Evolutionary conservation across 805 yeast genomes (phyloP).

Genomic region (Kodamaea nitidulidarum): DNA sequence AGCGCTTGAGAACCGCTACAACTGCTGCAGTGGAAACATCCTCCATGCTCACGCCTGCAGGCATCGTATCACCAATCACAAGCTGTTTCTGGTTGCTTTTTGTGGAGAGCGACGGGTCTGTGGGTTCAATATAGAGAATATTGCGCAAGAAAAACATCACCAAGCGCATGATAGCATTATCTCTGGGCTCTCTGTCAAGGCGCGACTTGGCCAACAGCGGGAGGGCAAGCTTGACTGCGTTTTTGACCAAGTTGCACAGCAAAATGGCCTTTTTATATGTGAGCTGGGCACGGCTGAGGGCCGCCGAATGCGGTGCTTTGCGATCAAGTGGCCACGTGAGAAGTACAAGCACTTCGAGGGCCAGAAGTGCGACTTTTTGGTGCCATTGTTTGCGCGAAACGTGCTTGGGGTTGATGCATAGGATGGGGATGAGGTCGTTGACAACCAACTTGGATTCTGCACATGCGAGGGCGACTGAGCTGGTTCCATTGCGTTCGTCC

Average conservation of each 20-base stretch:
- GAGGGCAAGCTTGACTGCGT: constrained; percentile 64
- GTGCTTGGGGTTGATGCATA: constrained; percentile 31
- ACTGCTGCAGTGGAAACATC: constrained; percentile 66
- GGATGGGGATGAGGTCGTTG: constrained; percentile 69
- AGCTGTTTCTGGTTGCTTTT: constrained; percentile 34
- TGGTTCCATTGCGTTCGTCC: constrained; percentile 66
- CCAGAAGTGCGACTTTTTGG: constrained; percentile 65
- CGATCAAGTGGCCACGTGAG: constrained; percentile 78
- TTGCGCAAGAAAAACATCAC: constrained; percentile 75
- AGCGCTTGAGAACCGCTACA: constrained; percentile 55
- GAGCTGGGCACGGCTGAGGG: constrained; percentile 62
- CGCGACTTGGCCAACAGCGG: constrained; percentile 52
- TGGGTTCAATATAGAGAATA: constrained; percentile 72
- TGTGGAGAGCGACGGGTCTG: constrained; percentile 47
- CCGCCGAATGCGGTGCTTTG: constrained; percentile 35
- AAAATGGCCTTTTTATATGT: constrained; percentile 68
- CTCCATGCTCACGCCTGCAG: constrained; percentile 53
- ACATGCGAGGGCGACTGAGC: constrained; percentile 85
- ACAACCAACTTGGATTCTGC: constrained; percentile 71
- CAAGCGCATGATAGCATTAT: constrained; percentile 66
- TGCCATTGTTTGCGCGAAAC: constrained; percentile 47
- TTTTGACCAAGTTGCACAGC: constrained; percentile 54
- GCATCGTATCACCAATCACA: constrained; percentile 40
- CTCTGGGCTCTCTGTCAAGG: constrained; percentile 61
- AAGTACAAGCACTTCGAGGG: constrained; percentile 75